Percentiles rank a stretch among this genome's conserved stretches.
Evolutionary conservation across 2,329 filamentous ascomycete genomes (phyloP).

Genomic region (Dactylonectria macrodidyma): DNA sequence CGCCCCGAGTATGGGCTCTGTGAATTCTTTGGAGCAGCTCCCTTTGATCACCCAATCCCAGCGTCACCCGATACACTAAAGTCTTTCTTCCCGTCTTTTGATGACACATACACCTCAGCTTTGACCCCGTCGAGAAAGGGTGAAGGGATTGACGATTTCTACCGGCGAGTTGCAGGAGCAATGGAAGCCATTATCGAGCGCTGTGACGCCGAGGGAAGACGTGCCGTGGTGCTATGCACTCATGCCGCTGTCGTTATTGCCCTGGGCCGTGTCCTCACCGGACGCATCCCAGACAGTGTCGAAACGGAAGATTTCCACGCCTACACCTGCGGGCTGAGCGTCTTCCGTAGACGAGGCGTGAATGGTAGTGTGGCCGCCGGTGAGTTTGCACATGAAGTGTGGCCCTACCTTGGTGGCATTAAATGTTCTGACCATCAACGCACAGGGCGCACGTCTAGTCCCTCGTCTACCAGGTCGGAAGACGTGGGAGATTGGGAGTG

Average conservation of each 20-base stretch:
- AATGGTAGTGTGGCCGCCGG: conserved; percentile 27
- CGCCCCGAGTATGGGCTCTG: conserved; percentile 73
- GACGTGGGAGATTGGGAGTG: conserved; percentile 83
- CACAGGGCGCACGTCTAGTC: conserved; percentile 30
- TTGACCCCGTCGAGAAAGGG: conserved; percentile 79
- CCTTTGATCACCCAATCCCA: conserved; percentile 87
- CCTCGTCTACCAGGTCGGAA: conserved; percentile 27
- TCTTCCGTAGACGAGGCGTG: conserved; percentile 62
- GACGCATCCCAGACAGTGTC: conserved; percentile 78
- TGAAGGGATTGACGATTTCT: conserved; percentile 84
- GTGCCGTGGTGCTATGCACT: conserved; percentile 84
- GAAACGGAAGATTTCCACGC: conserved; percentile 86
- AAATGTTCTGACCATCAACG: conserved; percentile 33
- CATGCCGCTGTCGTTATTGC: conserved; percentile 94
- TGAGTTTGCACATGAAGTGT: conserved; percentile 36
- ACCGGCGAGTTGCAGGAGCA: conserved; percentile 82
- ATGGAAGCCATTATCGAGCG: conserved; percentile 79
- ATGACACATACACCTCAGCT: conserved; percentile 71
- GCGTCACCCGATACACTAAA: conserved; percentile 75
- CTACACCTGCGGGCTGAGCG: conserved; percentile 86
- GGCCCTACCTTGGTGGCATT: conserved; percentile 12
- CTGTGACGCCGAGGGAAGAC: conserved; percentile 79
- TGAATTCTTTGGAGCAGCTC: conserved; percentile 93
- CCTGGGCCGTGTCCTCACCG: conserved; percentile 86
- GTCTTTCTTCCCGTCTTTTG: conserved; percentile 76